A percentile compares a stretch with the other conserved stretches of the same genome.
phyloP scores from a whole-genome alignment of 2,329 filamentous ascomycete genomes.

The Chalara sp. region DNA sequence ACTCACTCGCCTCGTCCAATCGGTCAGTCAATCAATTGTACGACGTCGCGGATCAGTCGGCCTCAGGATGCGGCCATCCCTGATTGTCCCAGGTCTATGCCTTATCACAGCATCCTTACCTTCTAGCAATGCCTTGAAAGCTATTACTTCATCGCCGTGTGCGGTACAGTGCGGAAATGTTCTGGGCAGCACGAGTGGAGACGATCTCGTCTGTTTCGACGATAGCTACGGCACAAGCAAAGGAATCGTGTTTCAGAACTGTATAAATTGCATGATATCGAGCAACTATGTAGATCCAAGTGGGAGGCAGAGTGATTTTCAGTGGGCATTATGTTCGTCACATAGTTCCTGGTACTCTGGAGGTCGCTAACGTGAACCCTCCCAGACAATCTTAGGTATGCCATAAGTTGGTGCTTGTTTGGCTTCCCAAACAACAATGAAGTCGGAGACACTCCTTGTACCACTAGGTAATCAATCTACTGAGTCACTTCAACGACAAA shows the following conservation, averaged over 20 bases:
- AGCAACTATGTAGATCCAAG: slow-evolving; percentile 38
- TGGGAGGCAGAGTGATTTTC: slow-evolving; percentile 42
- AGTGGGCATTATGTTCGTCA: slow-evolving; percentile 27
- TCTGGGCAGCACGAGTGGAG: slow-evolving; percentile 15
- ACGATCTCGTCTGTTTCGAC: slow-evolving; percentile 20
- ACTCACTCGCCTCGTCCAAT: neutral
- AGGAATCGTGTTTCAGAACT: slow-evolving; percentile 17
- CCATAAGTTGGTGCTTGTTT: slow-evolving; percentile 49
- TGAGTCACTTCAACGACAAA: neutral
- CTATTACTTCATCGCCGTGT: slow-evolving; percentile 19
- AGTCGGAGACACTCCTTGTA: slow-evolving; percentile 35
- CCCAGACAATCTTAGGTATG: slow-evolving; percentile 52
- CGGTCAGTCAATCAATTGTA: too few species aligned
- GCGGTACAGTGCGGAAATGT: slow-evolving; percentile 24
- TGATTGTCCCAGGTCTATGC: slow-evolving; percentile 10
- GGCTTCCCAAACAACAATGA: slow-evolving; percentile 38
- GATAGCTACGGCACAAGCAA: slow-evolving; percentile 7
- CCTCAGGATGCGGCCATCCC: slow-evolving; percentile 18
- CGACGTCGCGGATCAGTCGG: neutral
- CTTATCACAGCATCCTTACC: slow-evolving; percentile 15
- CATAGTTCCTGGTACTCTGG: too few species aligned
- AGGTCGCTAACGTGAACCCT: too few species aligned
- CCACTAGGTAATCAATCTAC: slow-evolving; percentile 38
- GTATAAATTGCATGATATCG: slow-evolving; percentile 23
- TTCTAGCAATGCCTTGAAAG: slow-evolving; percentile 14